These are phyloP conservation scores for Phytophthora europaea DNA, from an alignment of 352 stramenopile species.

Conservation along the genomic window DNA sequence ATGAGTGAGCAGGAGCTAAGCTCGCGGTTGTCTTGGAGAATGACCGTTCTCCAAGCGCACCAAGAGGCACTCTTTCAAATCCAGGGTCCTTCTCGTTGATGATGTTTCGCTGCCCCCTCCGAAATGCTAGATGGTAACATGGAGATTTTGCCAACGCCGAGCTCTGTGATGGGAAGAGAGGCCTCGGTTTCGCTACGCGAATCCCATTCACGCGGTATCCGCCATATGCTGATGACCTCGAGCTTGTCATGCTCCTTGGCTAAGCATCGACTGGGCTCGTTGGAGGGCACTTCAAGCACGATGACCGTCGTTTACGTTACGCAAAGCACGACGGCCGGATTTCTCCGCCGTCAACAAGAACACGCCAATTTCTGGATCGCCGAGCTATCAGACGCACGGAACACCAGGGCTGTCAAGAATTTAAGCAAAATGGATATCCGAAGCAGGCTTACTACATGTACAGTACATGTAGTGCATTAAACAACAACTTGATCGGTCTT, in stretches of 20 bases:
- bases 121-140: constrained; percentile 16
- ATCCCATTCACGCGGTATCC: constrained; percentile 19
- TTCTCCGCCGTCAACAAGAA: constrained; percentile 23
- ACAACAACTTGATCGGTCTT: neutral
- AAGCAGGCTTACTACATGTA: too few species aligned
- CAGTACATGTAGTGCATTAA: too few species aligned
- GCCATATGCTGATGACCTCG: constrained; percentile 30
- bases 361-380: neutral
- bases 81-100: constrained; percentile 9
- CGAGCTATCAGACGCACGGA: too few species aligned
- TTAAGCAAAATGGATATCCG: too few species aligned
- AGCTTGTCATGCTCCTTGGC: constrained; percentile 20
- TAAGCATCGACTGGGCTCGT: neutral
- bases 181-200: constrained; percentile 25
- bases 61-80: neutral
- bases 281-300: constrained; percentile 20
- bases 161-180: constrained; percentile 29
- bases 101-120: constrained; percentile 30
- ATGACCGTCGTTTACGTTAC: constrained; percentile 30
- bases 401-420: too few species aligned
- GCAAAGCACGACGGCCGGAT: constrained; percentile 26
- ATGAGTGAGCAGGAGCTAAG: constrained; percentile 7
- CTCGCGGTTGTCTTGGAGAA: neutral
- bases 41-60: constrained; percentile 1
- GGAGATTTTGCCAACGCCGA: neutral